These are phyloP conservation scores for Blechomonas ayalai DNA, from an alignment of 208 protist genomes.

Conservation along the genomic window DNA sequence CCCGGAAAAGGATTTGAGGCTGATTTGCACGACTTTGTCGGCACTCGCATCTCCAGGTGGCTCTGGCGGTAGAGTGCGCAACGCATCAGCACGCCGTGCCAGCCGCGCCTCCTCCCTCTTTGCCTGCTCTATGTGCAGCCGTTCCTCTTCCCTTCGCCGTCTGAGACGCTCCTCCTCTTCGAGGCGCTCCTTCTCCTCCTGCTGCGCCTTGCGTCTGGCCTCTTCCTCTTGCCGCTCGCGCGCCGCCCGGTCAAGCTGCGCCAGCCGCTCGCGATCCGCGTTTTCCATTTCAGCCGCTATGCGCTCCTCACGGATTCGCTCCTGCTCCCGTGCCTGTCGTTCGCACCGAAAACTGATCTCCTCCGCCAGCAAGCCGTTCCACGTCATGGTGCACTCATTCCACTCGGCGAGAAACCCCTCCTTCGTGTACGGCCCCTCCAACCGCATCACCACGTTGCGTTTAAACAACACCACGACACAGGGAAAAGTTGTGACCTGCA, in stretches of 20 bases:
- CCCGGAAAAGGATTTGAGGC: constrained; percentile 38
- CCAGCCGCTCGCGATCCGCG: constrained; percentile 47
- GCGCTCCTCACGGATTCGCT: constrained; percentile 36
- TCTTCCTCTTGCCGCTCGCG: constrained; percentile 8
- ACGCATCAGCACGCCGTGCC: constrained; percentile 4
- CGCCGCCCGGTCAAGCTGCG: constrained; percentile 19
- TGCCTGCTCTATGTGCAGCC: constrained; percentile 6
- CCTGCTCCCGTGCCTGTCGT: constrained; percentile 44
- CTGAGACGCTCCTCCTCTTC: constrained; percentile 5
- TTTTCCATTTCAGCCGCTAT: constrained; percentile 33
- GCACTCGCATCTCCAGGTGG: constrained; percentile 21
- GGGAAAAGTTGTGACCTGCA: constrained; percentile 53
- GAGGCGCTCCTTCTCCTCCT: constrained; percentile 4
- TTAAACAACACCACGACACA: constrained; percentile 53
- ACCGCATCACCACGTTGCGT: constrained; percentile 33
- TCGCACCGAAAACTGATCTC: constrained; percentile 51
- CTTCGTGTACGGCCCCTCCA: constrained; percentile 38
- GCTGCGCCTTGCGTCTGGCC: constrained; percentile 4
- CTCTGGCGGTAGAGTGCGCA: constrained; percentile 26
- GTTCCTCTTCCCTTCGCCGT: constrained; percentile 13
- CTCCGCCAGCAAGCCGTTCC: constrained; percentile 54
- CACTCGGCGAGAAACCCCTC: constrained; percentile 49
- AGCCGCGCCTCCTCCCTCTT: not conserved
- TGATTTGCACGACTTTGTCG: constrained; percentile 28
- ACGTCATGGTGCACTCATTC: constrained; percentile 34